Evolutionary conservation across 2,329 filamentous ascomycete species (phyloP), one percentile per base, ranked within the genome.

Genomic region (Trichoderma atrobrunneum): DNA sequence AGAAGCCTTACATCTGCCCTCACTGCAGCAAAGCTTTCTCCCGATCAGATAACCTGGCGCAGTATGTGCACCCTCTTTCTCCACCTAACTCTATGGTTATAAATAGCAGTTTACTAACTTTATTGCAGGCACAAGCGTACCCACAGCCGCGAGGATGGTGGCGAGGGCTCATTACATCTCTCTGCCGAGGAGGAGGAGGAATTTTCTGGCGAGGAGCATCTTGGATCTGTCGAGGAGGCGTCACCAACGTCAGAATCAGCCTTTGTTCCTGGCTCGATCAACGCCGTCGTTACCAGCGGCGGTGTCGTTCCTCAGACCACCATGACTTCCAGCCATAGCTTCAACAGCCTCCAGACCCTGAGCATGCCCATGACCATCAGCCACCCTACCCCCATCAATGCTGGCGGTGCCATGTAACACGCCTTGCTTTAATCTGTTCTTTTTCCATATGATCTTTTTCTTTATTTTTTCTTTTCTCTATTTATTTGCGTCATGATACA

Each of bases 1-100:
- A 99, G 87, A 93, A 95, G 85, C 96, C 96, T 78, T 99, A 99
- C 84, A 92, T 97, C 81, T 99, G 96, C 89, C 93, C 93, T 77
- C 92, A 97, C 83, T 99, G 96, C 90, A 97, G 93, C 88, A 98
- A 98, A 87, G 95, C 95, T 76, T 99, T 99, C 84, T 98, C 96
- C 73, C 89, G 96, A 84, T 98, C 95, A 79, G 96, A 99, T 86
- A 99, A 99, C 83, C 92, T 99, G 84, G 96, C 96, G 82, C 96
- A 99, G 93, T 97, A 94, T 84, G 89, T 80, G 59, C 18, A 78
- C 14, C 79, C 78, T 74, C 81, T 74, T 78, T 80, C 77, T 32
- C 10, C 8, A 5, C 7, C 21, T 36, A 16, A 32, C 1, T 16
- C 8, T 3, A 24, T 7, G 74, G 34, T 75, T 78, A 73, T 73